Evolutionary conservation across 345 rosid species (phyloP).

Genomic region (Gynandropsis gynandra): DNA sequence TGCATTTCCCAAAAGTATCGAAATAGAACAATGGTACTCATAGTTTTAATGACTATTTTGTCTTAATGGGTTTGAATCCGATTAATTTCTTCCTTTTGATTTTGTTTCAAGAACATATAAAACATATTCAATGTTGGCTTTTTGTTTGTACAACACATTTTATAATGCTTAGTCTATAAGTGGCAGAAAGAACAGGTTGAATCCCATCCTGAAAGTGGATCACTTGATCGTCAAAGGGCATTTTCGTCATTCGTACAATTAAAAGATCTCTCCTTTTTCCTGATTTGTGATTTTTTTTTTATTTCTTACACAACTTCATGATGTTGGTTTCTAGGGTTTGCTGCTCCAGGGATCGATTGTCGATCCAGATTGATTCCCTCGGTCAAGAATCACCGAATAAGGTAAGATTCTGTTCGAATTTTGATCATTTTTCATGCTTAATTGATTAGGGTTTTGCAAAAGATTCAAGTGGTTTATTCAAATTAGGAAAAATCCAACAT

Average conservation of each 20-base stretch:
- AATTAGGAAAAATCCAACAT: background rate
- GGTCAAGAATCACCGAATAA: conserved; percentile 24
- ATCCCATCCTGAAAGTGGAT: too few relatives aligned
- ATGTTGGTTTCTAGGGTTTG: conserved; percentile 49
- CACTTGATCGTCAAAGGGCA: too few relatives aligned
- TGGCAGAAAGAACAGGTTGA: too few relatives aligned
- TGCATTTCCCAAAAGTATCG: conserved; percentile 65
- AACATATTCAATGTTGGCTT: too few relatives aligned
- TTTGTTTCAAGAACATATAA: too few relatives aligned
- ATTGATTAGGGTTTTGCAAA: conserved; percentile 34
- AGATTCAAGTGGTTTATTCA: conserved; percentile 39
- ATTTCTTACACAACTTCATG: conserved; percentile 30
- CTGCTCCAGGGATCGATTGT: conserved; percentile 30
- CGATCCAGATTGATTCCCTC: conserved; percentile 31
- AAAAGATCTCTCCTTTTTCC: too few relatives aligned
- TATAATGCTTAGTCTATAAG: too few relatives aligned
- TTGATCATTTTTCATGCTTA: background rate
- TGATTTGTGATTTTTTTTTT: conserved; percentile 32
- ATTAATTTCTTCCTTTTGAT: too few relatives aligned
- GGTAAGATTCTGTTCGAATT: conserved; percentile 25
- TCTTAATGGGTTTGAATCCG: too few relatives aligned
- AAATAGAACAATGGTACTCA: conserved; percentile 38
- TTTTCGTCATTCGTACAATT: too few relatives aligned
- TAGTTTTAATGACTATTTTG: too few relatives aligned
- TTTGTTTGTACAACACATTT: too few relatives aligned